A percentile compares a stretch with the other conserved stretches of the same genome.
Conservation (phyloP, 371 early-diverging fungal species). For the Lichtheimia hyalospora region DNA sequence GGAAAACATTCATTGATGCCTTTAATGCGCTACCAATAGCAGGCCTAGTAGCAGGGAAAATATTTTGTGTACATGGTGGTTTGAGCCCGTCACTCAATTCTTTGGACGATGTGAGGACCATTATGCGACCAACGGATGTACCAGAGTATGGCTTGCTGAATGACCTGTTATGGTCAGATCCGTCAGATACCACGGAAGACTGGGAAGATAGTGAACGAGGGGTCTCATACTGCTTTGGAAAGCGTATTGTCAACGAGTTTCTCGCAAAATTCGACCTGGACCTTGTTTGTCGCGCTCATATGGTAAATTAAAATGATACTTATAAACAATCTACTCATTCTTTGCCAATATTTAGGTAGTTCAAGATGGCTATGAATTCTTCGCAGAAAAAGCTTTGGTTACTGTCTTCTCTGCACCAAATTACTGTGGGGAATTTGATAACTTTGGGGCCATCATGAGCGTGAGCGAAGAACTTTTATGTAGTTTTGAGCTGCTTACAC, state of each 20-base stretch:
- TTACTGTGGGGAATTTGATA: slow-evolving; percentile 99
- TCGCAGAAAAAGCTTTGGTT: slow-evolving; percentile 92
- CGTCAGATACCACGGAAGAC: slow-evolving; percentile 71
- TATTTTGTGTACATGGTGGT: slow-evolving; percentile 99
- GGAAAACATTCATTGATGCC: slow-evolving; percentile 98
- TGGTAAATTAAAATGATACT: slow-evolving; percentile 32
- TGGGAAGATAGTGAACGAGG: slow-evolving; percentile 99
- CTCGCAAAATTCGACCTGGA: slow-evolving; percentile 76
- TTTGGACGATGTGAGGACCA: slow-evolving; percentile 93
- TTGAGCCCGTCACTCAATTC: slow-evolving; percentile 81
- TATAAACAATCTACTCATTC: slow-evolving; percentile 21
- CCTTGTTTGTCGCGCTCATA: slow-evolving; percentile 97
- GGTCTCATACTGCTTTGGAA: slow-evolving; percentile 95
- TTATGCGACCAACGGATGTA: slow-evolving; percentile 93
- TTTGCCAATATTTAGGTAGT: slow-evolving; percentile 66
- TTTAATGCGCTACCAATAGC: slow-evolving; percentile 98
- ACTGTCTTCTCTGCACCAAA: slow-evolving; percentile 99
- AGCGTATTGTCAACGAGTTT: slow-evolving; percentile 86
- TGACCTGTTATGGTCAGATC: slow-evolving; percentile 93
- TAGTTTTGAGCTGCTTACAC: slow-evolving; percentile 71
- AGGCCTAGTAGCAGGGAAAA: slow-evolving; percentile 95
- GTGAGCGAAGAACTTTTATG: slow-evolving; percentile 94
- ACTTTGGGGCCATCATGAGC: slow-evolving; percentile 96
- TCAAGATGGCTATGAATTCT: slow-evolving; percentile 99
- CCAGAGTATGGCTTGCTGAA: slow-evolving; percentile 91